A percentile compares a stretch with the other conserved stretches of the same genome.
These are phyloP conservation scores for Brassica balearica DNA, from an alignment of 441 rosid genomes.

Conservation along the genomic window DNA sequence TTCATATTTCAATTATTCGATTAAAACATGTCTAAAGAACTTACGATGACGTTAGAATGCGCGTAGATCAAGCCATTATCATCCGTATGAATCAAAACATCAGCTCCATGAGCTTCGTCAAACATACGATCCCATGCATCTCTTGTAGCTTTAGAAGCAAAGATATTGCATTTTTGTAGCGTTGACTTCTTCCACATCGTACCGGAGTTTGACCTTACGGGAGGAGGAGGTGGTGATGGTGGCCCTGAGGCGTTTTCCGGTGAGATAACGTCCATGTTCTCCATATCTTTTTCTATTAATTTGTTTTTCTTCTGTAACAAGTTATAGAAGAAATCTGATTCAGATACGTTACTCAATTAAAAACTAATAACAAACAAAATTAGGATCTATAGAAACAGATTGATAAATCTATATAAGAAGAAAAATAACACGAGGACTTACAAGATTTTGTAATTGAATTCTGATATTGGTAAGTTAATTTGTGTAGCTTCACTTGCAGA, in stretches of 20 bases:
- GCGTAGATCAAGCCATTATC: slow-evolving; percentile 63
- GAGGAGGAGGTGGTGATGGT: slow-evolving; percentile 64
- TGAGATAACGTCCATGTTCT: slow-evolving; percentile 37
- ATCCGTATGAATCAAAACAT: slow-evolving; percentile 63
- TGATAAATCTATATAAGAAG: not conserved
- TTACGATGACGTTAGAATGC: slow-evolving; percentile 81
- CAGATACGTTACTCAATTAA: not conserved
- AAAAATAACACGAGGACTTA: slow-evolving; percentile 22
- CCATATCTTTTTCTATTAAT: slow-evolving; percentile 37
- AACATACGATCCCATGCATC: slow-evolving; percentile 84
- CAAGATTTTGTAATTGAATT: slow-evolving; percentile 7
- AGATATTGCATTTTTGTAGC: slow-evolving; percentile 34
- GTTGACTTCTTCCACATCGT: slow-evolving; percentile 17
- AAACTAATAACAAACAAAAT: not conserved
- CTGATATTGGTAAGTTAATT: slow-evolving; percentile 19
- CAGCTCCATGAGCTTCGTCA: slow-evolving; percentile 73
- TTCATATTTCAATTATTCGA: not conserved
- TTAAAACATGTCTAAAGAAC: slow-evolving; percentile 26
- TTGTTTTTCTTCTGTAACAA: slow-evolving; percentile 33
- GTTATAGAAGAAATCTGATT: slow-evolving; percentile 27
- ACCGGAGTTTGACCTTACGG: slow-evolving; percentile 32
- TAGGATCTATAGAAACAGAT: slow-evolving; percentile 1
- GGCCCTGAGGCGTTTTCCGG: slow-evolving; percentile 20
- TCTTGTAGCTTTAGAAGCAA: slow-evolving; percentile 51
- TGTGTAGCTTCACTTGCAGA: slow-evolving; percentile 30